Base-by-base conservation (phyloP, 306 rosid species). In the Dryas octopetala region DNA sequence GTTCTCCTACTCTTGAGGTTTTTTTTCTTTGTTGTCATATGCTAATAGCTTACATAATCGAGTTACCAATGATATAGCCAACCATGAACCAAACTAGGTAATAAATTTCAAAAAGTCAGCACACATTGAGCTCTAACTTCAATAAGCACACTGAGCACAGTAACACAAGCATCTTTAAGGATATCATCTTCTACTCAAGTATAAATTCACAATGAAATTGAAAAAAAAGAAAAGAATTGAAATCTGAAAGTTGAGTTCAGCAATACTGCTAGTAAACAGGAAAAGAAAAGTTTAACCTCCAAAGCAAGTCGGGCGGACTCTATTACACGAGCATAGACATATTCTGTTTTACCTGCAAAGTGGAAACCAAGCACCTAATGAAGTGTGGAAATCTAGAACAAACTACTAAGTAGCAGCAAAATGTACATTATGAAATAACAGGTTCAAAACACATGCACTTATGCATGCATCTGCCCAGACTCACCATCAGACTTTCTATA, bases 331-430 rank as follows among this genome's bases (percentile, higher is more conserved):
- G 90, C 97, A 84, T 90, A 94, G 60, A 94, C 78, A 86, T 94
- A 90, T 80, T 94, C 96, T 66, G 96, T 90, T 87, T 94, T 94
- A 70, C 98, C 97, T 90, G 90, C 81, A 90, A 81, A 11, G 73
- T 41, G 79, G 52, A 68, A 71, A 91, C 84, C 62, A 78, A 41
- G 59, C 49, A 44, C 76, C 41, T 82, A 51, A 69, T 50, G 46
- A 68, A 57, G 38, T 65, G 16, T 5, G 43, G 3, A 65, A 38
- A 64, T 14, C 19, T 49, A 9, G 13, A 17, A 54, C 15, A 43
- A 38, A 32, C 38, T 32, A 32, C 38, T 32, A 32, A 4, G 50
- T 45, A 52, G 54, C 28, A 43, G 65, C 6, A 64, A 52, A 62
- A 68, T 16, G 51, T 44, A 54, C 50, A 15, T 32, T 43, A 19